Evolutionary conservation across 1,284 basidiomycete genomes (phyloP).

Genomic region (Leccinum griseonigrum): DNA sequence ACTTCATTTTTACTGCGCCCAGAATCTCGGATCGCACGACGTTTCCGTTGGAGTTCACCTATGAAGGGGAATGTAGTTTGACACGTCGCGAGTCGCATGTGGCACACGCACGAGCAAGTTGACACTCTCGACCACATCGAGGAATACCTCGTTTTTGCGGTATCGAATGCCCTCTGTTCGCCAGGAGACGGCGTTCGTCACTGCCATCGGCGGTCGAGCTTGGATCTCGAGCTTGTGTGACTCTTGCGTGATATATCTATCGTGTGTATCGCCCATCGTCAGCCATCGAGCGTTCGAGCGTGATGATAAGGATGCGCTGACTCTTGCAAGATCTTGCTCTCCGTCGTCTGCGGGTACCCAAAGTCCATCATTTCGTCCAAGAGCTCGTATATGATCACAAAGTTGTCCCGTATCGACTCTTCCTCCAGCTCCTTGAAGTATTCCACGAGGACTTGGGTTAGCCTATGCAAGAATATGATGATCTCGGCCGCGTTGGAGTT

Average conservation of each 20-base stretch:
- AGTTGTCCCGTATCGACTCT: conserved; percentile 98
- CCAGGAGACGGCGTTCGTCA: conserved; percentile 99
- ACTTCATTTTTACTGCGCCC: conserved; percentile 99
- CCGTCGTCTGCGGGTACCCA: conserved; percentile 98
- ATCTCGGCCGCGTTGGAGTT: conserved; percentile 97
- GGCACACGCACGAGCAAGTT: conserved; percentile 78
- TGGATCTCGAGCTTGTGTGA: conserved; percentile 99
- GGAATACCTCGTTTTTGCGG: conserved; percentile 98
- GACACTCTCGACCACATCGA: conserved; percentile 98
- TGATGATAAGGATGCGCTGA: conserved; percentile 37
- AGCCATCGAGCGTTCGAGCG: background rate
- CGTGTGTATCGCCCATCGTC: background rate
- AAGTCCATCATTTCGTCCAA: conserved; percentile 99
- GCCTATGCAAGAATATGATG: conserved; percentile 94
- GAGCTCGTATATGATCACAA: conserved; percentile 96
- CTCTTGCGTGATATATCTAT: conserved; percentile 97
- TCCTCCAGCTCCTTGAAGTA: conserved; percentile 99
- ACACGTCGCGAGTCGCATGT: background rate
- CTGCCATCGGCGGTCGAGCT: conserved; percentile 93
- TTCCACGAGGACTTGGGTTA: conserved; percentile 87
- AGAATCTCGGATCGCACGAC: conserved; percentile 98
- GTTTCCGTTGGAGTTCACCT: conserved; percentile 97
- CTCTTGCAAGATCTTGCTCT: conserved; percentile 99
- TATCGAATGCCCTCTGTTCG: conserved; percentile 97
- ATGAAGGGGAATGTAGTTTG: background rate